Conservation (phyloP, 1,284 basidiomycete genomes). For the Leucoagaricus sp. region DNA sequence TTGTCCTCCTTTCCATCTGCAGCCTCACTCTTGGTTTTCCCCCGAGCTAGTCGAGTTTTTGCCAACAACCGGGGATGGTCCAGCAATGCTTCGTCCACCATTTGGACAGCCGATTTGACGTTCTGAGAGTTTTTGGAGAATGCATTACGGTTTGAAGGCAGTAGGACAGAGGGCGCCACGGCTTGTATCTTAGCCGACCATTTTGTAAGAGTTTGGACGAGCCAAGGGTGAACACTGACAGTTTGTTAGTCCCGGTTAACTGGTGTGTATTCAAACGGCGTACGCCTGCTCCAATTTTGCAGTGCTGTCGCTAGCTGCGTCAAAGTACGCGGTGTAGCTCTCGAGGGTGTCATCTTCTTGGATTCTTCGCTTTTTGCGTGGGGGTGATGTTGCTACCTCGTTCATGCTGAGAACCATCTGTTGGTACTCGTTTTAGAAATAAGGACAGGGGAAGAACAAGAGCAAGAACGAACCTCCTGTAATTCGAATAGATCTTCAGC, state of each 20-base stretch:
- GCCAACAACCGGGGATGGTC: conserved; percentile 58
- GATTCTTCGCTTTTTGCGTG: conserved; percentile 61
- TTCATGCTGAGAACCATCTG: conserved; percentile 50
- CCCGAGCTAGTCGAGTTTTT: conserved; percentile 56
- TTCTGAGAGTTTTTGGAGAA: conserved; percentile 55
- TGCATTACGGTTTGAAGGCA: conserved; percentile 66
- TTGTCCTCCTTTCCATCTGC: conserved; percentile 38
- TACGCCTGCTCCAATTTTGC: conserved; percentile 60
- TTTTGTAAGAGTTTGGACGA: conserved; percentile 80
- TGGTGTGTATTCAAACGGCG: conserved; percentile 23
- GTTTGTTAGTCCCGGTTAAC: not conserved
- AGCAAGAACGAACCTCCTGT: conserved; percentile 50
- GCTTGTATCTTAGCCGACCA: conserved; percentile 95
- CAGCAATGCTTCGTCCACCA: conserved; percentile 70
- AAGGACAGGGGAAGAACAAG: not conserved
- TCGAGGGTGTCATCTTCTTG: conserved; percentile 30
- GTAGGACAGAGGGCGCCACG: conserved; percentile 75
- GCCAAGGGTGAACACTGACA: conserved; percentile 62
- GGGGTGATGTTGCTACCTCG: conserved; percentile 48
- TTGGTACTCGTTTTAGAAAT: not conserved
- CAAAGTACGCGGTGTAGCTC: conserved; percentile 43
- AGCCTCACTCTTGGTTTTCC: conserved; percentile 40
- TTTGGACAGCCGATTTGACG: conserved; percentile 61
- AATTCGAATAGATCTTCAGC: conserved; percentile 70
- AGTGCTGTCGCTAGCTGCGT: conserved; percentile 44